Evolutionary conservation across 208 protist genomes (phyloP), one percentile per base, ranked within the genome.

Genomic region (Leishmania arabica): DNA sequence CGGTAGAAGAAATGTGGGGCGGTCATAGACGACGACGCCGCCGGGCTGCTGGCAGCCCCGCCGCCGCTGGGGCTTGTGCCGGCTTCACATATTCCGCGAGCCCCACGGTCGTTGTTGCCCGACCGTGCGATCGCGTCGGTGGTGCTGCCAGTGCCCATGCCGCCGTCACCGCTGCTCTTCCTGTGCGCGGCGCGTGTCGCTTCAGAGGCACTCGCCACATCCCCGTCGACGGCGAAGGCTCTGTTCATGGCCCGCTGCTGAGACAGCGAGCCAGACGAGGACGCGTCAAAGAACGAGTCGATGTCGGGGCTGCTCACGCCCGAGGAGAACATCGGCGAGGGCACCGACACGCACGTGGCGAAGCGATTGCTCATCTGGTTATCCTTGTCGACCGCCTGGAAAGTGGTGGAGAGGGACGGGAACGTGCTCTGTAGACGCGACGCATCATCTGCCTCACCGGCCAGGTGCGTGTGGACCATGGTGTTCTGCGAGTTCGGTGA

Each of bases 1-100:
- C 81, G 84, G 82, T 85, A 95, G 78, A 90, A 95, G 53, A 75
- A 60, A 79, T 90, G 79, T 54, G 84, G 78, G 17, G 75, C 71
- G 17, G 27, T 27, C 64, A 54, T 11, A 65, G 47, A 27, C 51
- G 6, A 60, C 75, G 6, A 27, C 68, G 74, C 37, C 56, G 56
- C 54, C 11, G 74, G 3, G 56, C 24, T n/a, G 31, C 40, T 21
- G 11, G 13, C 53, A 7, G 17, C 53, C 3, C 72, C 72, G 6
- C 53, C 53, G 17, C 45, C 53, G 15, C 31, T 27, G 34, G 24
- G 19, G 37, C 11, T 40, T 13, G 15, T 21, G 34, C 21, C 40
- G n/a, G 9, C 74, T 31, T 21, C 56, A 31, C 40, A 17, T 13
- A 2, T 31, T 31, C 40, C 47, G 45, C 42, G 9, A 13, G 31